Conservation (phyloP, 352 stramenopile genomes). For the Globisporangium rhizosaccharum region DNA sequence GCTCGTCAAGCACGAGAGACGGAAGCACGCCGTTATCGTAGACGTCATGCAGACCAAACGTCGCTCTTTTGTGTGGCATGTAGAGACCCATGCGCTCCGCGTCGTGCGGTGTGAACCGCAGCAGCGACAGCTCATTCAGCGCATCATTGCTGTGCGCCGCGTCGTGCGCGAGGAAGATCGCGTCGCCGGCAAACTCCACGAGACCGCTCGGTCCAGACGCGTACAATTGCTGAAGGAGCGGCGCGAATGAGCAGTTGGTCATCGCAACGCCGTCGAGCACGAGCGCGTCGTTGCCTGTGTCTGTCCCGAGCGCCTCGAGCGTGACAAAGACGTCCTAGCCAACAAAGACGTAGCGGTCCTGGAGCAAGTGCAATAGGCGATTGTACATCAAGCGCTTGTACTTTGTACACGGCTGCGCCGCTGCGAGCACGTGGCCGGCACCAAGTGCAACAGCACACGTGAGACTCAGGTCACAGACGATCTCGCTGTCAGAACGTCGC, state of each 20-base stretch:
- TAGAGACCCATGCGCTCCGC: neutral
- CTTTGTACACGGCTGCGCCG: slow-evolving; percentile 25
- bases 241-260: slow-evolving; percentile 30
- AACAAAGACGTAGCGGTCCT: slow-evolving; percentile 39
- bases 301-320: slow-evolving; percentile 33
- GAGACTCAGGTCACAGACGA: slow-evolving; percentile 41
- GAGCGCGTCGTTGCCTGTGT: slow-evolving; percentile 24
- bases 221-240: slow-evolving; percentile 42
- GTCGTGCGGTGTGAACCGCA: neutral
- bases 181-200: slow-evolving; percentile 36
- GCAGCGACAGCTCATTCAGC: no score
- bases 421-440: slow-evolving; percentile 17
- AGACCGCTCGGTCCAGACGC: slow-evolving; percentile 40
- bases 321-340: slow-evolving; percentile 39
- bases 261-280: slow-evolving; percentile 13
- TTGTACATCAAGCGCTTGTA: slow-evolving; percentile 39
- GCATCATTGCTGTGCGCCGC: no score
- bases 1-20: no score
- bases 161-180: neutral
- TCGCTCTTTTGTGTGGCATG: no score
- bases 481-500: slow-evolving; percentile 39
- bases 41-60: neutral
- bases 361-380: slow-evolving; percentile 29
- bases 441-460: slow-evolving; percentile 27
- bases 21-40: neutral